phyloP scores from a whole-genome alignment of 371 early-diverging fungal genomes.

The Sporodiniella umbellata region DNA sequence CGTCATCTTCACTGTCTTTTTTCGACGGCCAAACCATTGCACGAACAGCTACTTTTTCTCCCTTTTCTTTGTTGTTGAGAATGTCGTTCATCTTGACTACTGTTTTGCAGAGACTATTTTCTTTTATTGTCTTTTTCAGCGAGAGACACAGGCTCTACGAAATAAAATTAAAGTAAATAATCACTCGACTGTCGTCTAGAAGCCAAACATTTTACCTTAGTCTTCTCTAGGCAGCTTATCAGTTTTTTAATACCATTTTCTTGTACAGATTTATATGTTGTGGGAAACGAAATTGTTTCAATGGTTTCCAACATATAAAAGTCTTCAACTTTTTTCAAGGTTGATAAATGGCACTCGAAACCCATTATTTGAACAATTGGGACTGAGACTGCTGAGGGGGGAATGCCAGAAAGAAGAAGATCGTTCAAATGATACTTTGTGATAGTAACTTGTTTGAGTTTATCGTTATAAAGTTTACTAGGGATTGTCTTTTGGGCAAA shows the following conservation, averaged over 20 bases:
- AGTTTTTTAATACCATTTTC: conserved; percentile 6
- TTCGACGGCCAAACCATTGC: conserved; percentile 12
- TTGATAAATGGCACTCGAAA: conserved; percentile 4
- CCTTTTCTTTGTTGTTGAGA: conserved; percentile 4
- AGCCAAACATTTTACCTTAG: conserved; percentile 6
- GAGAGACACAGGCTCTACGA: conserved; percentile 10
- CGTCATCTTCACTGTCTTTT: background rate
- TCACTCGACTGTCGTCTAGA: conserved; percentile 8
- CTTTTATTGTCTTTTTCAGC: conserved; percentile 6
- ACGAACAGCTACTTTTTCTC: conserved; percentile 3
- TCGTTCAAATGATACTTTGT: conserved; percentile 12
- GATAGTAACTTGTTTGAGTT: conserved; percentile 4
- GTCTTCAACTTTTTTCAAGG: conserved; percentile 3
- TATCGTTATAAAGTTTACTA: conserved; percentile 10
- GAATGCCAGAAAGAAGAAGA: conserved; percentile 6
- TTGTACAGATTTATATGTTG: background rate
- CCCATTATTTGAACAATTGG: conserved; percentile 16
- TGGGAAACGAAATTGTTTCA: conserved; percentile 5
- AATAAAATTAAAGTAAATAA: conserved; percentile 13
- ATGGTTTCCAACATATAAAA: conserved; percentile 10
- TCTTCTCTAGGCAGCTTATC: conserved; percentile 1
- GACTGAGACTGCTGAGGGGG: background rate
- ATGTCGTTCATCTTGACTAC: conserved; percentile 7
- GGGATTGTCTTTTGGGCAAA: conserved; percentile 11
- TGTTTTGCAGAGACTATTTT: conserved; percentile 6